Evolutionary conservation across 202 grass and related monocot species (phyloP), one percentile per base, ranked within the genome.

Genomic region (Panicum virgatum): DNA sequence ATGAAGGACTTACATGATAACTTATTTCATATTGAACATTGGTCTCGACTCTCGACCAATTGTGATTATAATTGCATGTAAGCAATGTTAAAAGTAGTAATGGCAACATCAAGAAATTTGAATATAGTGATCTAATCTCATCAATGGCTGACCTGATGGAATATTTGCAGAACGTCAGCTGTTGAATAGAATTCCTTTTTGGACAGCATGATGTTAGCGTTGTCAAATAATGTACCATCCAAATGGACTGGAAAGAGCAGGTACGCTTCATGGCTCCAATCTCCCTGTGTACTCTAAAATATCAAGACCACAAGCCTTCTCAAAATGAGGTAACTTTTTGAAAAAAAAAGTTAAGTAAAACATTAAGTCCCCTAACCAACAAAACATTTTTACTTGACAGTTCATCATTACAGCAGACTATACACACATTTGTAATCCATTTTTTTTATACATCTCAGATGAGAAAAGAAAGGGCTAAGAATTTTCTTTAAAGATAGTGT

Each of bases 181-280:
- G 86, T 92, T 30, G 92, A 62, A 52, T 94, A 90, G 79, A 72
- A 87, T 66, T 97, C 94, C 18, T 88, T 94, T 66, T 88, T 97
- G 70, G 72, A 82, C 76, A 84, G 92, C 94, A 92, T 92, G n/a
- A 65, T 79, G 80, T 90, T 91, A 62, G 82, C 80, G 59, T 77
- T 69, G 60, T 97, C 94, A 16, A 85, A 85, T 83, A 97, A 87
- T 11, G 94, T 97, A 79, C 94, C 94, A 56, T 97, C 94, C 42
- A 97, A 85, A 89, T 97, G 94, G 85, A 97, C 86, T 73, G 94
- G 94, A 32, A 97, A 97, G 56, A 97, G 57, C 72, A 97, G 86
- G 83, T 92, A 97, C 67, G 94, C 94, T 84, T 97, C 94, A 73
- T 94, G 78, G 51, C 86, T 97, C 80, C 89, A 91, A 60, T 84